These are phyloP conservation scores for Nothopassalora personata DNA, from an alignment of 2,329 filamentous ascomycete species.

Conservation along the genomic window DNA sequence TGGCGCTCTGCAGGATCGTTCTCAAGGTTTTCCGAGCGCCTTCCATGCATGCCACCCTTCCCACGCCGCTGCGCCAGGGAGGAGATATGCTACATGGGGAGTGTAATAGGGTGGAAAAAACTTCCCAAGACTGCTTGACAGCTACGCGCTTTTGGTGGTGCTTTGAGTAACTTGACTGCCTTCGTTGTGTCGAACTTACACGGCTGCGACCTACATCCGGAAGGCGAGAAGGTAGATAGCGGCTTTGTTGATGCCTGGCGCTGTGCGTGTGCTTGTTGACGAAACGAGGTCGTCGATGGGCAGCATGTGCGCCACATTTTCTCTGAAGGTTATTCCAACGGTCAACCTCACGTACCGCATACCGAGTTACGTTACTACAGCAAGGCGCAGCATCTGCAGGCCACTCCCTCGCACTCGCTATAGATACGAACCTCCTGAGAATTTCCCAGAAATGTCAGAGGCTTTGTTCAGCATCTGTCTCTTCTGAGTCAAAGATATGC, in stretches of 20 bases:
- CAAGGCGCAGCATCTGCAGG: neutral
- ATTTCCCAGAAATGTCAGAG: constrained; percentile 74
- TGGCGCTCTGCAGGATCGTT: neutral
- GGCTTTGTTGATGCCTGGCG: neutral
- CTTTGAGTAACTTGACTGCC: no score
- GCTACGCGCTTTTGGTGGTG: no score
- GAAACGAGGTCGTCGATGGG: neutral
- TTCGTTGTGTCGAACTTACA: no score
- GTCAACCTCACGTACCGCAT: no score
- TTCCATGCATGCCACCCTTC: neutral
- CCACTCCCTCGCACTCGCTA: constrained; percentile 23
- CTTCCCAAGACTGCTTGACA: no score
- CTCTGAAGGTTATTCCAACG: neutral
- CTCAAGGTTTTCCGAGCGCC: neutral
- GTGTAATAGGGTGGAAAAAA: neutral
- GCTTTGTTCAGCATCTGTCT: constrained; percentile 74
- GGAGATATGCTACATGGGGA: neutral
- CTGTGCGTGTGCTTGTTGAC: neutral
- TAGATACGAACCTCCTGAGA: constrained; percentile 65
- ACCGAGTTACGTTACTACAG: neutral
- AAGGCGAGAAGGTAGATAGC: neutral
- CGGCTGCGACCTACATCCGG: no score
- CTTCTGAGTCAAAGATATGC: constrained; percentile 63
- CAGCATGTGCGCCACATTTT: neutral
- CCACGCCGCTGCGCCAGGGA: neutral